phyloP scores from a whole-genome alignment of 2,329 filamentous ascomycete genomes.

The Rugonectria rugulosa region DNA sequence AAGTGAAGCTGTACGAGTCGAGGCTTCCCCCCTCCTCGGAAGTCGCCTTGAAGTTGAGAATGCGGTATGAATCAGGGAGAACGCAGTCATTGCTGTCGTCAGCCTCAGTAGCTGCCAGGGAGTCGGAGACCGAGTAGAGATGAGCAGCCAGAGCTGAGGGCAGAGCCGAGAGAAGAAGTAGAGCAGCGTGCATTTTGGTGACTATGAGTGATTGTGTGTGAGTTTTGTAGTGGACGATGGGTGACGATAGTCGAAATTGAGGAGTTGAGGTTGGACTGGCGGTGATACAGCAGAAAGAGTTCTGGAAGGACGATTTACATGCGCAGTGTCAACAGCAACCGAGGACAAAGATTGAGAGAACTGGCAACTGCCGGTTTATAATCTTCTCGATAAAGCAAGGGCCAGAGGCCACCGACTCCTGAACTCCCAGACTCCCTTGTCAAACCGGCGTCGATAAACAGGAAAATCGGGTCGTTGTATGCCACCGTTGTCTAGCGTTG shows the following conservation, averaged over 20 bases:
- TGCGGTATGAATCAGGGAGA: conserved; percentile 48
- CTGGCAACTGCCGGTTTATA: neutral
- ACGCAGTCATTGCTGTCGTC: conserved; percentile 41
- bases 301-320: neutral
- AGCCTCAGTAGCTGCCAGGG: conserved; percentile 35
- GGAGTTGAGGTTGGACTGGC: neutral
- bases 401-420: neutral
- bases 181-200: conserved; percentile 28
- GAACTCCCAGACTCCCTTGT: conserved; percentile 10
- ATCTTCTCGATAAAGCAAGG: neutral
- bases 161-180: conserved; percentile 33
- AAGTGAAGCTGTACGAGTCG: conserved; percentile 49
- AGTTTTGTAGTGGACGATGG: neutral
- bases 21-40: conserved; percentile 45
- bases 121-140: conserved; percentile 39
- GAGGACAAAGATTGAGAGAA: neutral
- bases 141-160: conserved; percentile 32
- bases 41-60: conserved; percentile 48
- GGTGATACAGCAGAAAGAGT: no score
- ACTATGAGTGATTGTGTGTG: conserved; percentile 14
- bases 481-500: conserved; percentile 20
- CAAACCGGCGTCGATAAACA: conserved; percentile 25
- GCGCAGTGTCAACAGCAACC: neutral
- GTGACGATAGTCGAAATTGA: no score
- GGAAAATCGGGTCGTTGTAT: conserved; percentile 26